Percentiles rank a stretch among this genome's conserved stretches.
These are phyloP conservation scores for Chlamydomonas sp. DNA, from an alignment of 139 green algal genomes.

Conservation along the genomic window DNA sequence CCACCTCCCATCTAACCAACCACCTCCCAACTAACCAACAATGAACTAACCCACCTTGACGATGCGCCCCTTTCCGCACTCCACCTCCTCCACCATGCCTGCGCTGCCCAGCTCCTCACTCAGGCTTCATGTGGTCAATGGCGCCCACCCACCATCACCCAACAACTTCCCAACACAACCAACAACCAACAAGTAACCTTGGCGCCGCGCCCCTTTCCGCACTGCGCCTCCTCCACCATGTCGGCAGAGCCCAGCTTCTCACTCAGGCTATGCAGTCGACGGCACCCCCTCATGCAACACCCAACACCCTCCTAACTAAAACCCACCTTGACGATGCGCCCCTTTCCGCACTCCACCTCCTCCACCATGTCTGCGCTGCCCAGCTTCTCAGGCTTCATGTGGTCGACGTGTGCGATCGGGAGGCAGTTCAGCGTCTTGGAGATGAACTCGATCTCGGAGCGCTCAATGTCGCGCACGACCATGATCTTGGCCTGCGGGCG, in stretches of 20 bases:
- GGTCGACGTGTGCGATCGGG: slow-evolving; percentile 93
- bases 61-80: slow-evolving; percentile 22
- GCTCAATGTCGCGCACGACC: slow-evolving; percentile 94
- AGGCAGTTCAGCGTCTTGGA: slow-evolving; percentile 79
- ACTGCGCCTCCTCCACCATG: slow-evolving; percentile 7
- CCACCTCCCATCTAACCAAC: too few relatives aligned
- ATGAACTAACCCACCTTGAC: too few relatives aligned
- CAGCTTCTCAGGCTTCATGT: slow-evolving; percentile 93
- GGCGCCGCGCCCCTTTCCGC: slow-evolving; percentile 46
- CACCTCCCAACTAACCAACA: too few relatives aligned
- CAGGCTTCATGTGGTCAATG: slow-evolving; percentile 90
- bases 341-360: slow-evolving; percentile 63
- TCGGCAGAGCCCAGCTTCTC: slow-evolving; percentile 1
- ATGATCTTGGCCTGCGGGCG: slow-evolving; percentile 99
- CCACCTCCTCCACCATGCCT: slow-evolving; percentile 71
- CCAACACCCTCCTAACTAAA: neutral
- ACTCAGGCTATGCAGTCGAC: neutral
- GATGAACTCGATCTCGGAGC: slow-evolving; percentile 99
- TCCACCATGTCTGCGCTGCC: slow-evolving; percentile 80
- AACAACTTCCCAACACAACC: neutral
- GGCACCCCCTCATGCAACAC: neutral
- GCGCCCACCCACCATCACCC: too few relatives aligned
- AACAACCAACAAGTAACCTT: neutral
- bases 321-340: slow-evolving; percentile 28
- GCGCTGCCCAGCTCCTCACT: slow-evolving; percentile 91